phyloP scores from a whole-genome alignment of 1,139 yeast genomes.

The Meyerozyma elateridarum region DNA sequence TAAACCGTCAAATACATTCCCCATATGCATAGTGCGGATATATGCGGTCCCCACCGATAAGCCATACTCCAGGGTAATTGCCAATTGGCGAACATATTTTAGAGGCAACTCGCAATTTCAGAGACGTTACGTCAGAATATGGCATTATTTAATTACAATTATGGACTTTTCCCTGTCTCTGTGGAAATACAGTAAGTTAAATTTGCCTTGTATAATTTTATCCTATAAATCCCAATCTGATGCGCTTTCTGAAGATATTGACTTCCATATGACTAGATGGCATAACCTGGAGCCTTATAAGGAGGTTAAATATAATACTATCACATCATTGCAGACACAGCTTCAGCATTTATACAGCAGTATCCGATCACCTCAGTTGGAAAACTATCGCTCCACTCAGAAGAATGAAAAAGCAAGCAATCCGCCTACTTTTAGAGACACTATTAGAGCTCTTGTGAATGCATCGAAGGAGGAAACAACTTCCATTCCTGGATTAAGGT shows the following conservation, averaged over 20 bases:
- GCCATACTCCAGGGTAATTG: slow-evolving; percentile 27
- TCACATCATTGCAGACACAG: slow-evolving; percentile 14
- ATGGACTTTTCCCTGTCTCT: slow-evolving; percentile 33
- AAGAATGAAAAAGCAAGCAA: slow-evolving; percentile 4
- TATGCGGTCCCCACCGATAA: slow-evolving; percentile 48
- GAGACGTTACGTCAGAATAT: slow-evolving; percentile 22
- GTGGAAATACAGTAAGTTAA: slow-evolving; percentile 13
- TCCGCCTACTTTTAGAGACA: slow-evolving; percentile 18
- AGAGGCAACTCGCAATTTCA: slow-evolving; percentile 8
- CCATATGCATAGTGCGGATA: slow-evolving; percentile 37
- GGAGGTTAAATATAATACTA: background rate
- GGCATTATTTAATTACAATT: slow-evolving; percentile 28
- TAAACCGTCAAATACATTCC: slow-evolving; percentile 4
- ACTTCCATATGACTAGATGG: slow-evolving; percentile 34
- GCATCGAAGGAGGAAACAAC: slow-evolving; percentile 16
- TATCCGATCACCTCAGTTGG: slow-evolving; percentile 36
- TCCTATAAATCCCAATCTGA: background rate
- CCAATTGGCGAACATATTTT: slow-evolving; percentile 28
- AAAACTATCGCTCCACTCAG: slow-evolving; percentile 14
- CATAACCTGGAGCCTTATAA: slow-evolving; percentile 11
- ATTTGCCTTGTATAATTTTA: slow-evolving; percentile 2
- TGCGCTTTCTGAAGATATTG: slow-evolving; percentile 8
- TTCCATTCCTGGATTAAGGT: slow-evolving; percentile 44
- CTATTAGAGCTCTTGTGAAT: slow-evolving; percentile 15
- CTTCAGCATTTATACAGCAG: slow-evolving; percentile 33